Conservation (phyloP, 2,329 filamentous ascomycete species). For the Rutstroemia sp. region DNA sequence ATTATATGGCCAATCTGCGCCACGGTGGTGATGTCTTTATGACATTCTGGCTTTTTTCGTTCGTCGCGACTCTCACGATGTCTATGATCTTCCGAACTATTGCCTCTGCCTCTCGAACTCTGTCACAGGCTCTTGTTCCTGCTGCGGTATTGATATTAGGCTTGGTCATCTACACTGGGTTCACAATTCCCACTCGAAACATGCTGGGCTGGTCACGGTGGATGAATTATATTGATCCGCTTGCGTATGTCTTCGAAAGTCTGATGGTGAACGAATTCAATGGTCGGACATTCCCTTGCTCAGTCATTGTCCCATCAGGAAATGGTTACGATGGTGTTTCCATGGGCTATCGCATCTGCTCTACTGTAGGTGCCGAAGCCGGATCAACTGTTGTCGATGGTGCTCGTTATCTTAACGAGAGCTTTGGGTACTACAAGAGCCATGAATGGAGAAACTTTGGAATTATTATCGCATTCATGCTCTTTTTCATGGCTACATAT, state of each 20-base stretch:
- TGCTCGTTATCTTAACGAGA: slow-evolving; percentile 40
- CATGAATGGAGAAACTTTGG: slow-evolving; percentile 52
- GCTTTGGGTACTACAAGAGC: slow-evolving; percentile 48
- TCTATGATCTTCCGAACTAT: slow-evolving; percentile 80
- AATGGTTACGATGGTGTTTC: slow-evolving; percentile 12
- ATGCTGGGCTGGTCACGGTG: slow-evolving; percentile 79
- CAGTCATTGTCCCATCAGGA: slow-evolving; percentile 16
- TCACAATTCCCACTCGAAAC: slow-evolving; percentile 36
- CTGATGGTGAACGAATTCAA: slow-evolving; percentile 79
- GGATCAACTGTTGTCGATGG: slow-evolving; percentile 45
- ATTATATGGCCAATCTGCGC: slow-evolving; percentile 80
- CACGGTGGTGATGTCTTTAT: slow-evolving; percentile 73
- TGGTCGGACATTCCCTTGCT: slow-evolving; percentile 19
- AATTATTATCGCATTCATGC: slow-evolving; percentile 56
- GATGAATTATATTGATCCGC: slow-evolving; percentile 57
- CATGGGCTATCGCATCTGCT: slow-evolving; percentile 39
- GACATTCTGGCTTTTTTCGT: slow-evolving; percentile 50
- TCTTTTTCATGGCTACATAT: slow-evolving; percentile 55
- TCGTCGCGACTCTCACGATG: slow-evolving; percentile 46
- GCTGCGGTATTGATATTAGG: slow-evolving; percentile 41
- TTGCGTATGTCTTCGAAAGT: slow-evolving; percentile 73
- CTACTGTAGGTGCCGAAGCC: slow-evolving; percentile 47
- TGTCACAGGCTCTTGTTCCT: slow-evolving; percentile 56
- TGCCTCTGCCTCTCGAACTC: slow-evolving; percentile 63
- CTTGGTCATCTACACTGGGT: slow-evolving; percentile 32